Evolutionary conservation across 2,329 filamentous ascomycete species (phyloP).

Genomic region (Aspergillus terreus): DNA sequence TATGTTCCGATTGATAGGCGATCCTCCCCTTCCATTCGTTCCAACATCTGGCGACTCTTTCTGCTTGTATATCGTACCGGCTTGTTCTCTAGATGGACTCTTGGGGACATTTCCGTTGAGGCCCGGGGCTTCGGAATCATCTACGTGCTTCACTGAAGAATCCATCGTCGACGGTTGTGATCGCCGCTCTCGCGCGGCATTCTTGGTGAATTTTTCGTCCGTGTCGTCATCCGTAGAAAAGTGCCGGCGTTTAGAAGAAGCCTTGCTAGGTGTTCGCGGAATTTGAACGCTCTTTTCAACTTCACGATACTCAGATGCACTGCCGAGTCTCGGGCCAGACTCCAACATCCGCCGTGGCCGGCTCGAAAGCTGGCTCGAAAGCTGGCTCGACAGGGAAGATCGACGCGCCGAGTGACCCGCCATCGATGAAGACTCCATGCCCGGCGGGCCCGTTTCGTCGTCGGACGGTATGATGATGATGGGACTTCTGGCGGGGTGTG

Average conservation of each 20-base stretch:
- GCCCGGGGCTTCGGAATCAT: constrained; percentile 16
- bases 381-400: constrained; percentile 21
- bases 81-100: not conserved
- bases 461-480: constrained; percentile 13
- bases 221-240: constrained; percentile 8
- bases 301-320: constrained; percentile 15
- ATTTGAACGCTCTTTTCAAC: constrained; percentile 17
- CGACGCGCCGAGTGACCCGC: constrained; percentile 10
- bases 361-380: constrained; percentile 16
- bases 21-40: no score
- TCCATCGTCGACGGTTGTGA: constrained; percentile 3
- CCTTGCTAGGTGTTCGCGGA: constrained; percentile 5
- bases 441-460: constrained; percentile 14
- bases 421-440: constrained; percentile 1
- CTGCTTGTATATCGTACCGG: not conserved
- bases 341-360: constrained; percentile 2
- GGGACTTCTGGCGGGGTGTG: not conserved
- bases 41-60: not conserved
- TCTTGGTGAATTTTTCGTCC: constrained; percentile 23
- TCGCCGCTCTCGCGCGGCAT: constrained; percentile 23
- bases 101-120: not conserved
- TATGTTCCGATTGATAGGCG: no score
- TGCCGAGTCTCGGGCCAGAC: not conserved
- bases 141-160: not conserved
- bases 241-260: constrained; percentile 2